A percentile compares a stretch with the other conserved stretches of the same genome.
These are phyloP conservation scores for Aspergillus sclerotialis DNA, from an alignment of 2,329 filamentous ascomycete species.

Conservation along the genomic window DNA sequence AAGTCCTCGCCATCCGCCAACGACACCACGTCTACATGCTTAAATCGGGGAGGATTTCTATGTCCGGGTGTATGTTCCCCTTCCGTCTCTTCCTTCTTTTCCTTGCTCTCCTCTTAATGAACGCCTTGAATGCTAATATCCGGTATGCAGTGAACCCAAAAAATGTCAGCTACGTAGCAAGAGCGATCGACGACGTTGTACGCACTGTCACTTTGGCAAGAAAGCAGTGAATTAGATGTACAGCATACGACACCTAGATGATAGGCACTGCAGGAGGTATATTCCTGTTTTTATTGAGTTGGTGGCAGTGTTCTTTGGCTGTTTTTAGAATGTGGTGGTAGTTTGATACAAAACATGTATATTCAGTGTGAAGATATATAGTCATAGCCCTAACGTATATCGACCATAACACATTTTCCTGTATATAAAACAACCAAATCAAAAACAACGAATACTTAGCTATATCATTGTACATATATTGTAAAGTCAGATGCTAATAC, in stretches of 20 bases:
- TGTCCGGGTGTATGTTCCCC: conserved; percentile 12
- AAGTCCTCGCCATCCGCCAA: conserved; percentile 9
- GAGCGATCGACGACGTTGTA: conserved; percentile 12
- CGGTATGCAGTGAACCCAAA: conserved; percentile 8
- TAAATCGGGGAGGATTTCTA: conserved; percentile 12
- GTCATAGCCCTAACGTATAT: too few species aligned
- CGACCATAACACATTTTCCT: too few species aligned
- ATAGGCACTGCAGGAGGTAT: not conserved
- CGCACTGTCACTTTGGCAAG: conserved; percentile 3
- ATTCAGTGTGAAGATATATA: too few species aligned
- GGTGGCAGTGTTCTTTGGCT: too few species aligned
- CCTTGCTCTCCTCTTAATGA: not conserved
- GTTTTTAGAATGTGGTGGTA: too few species aligned
- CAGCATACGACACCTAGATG: conserved; percentile 1
- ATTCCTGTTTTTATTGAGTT: too few species aligned
- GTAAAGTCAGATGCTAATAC: too few species aligned
- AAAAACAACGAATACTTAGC: too few species aligned
- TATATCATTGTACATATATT: too few species aligned
- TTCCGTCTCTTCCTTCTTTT: not conserved
- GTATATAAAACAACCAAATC: too few species aligned
- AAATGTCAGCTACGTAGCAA: conserved; percentile 12
- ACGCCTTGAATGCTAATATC: not conserved
- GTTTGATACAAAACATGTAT: too few species aligned
- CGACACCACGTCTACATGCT: conserved; percentile 15
- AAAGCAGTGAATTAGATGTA: too few species aligned